A percentile compares a stretch with the other conserved stretches of the same genome.
Evolutionary conservation across 306 rosid species (phyloP).

Genomic region (Medicago ruthenica): DNA sequence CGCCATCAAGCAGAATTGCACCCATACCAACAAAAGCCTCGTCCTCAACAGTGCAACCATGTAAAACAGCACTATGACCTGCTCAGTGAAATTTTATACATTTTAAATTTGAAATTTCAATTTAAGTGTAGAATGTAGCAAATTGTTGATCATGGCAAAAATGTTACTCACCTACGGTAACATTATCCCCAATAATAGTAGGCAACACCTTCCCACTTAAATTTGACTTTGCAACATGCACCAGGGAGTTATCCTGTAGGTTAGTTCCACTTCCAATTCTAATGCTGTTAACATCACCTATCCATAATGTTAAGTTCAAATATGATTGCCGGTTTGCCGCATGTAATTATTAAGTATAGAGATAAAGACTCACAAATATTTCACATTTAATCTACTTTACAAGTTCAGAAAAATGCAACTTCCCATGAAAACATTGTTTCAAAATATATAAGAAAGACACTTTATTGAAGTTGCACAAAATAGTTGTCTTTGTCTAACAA

Average conservation of each 20-base stretch:
- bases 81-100: constrained; percentile 34
- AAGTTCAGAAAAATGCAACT: constrained; percentile 16
- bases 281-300: constrained; percentile 92
- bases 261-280: constrained; percentile 93
- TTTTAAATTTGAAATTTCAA: background rate
- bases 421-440: background rate
- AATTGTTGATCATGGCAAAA: constrained; percentile 26
- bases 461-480: constrained; percentile 6
- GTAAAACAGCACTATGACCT: constrained; percentile 92
- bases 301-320: constrained; percentile 1
- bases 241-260: constrained; percentile 93
- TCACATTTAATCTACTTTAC: constrained; percentile 21
- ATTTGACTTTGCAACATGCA: constrained; percentile 91
- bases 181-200: constrained; percentile 83
- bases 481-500: background rate
- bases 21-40: constrained; percentile 98
- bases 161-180: constrained; percentile 78
- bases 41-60: constrained; percentile 92
- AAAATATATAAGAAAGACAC: constrained; percentile 24
- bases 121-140: background rate
- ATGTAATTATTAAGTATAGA: background rate
- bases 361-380: background rate
- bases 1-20: constrained; percentile 90
- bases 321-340: background rate
- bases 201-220: constrained; percentile 91